Base-by-base conservation (phyloP, 106 monocot species). In the Posidonia australis region DNA sequence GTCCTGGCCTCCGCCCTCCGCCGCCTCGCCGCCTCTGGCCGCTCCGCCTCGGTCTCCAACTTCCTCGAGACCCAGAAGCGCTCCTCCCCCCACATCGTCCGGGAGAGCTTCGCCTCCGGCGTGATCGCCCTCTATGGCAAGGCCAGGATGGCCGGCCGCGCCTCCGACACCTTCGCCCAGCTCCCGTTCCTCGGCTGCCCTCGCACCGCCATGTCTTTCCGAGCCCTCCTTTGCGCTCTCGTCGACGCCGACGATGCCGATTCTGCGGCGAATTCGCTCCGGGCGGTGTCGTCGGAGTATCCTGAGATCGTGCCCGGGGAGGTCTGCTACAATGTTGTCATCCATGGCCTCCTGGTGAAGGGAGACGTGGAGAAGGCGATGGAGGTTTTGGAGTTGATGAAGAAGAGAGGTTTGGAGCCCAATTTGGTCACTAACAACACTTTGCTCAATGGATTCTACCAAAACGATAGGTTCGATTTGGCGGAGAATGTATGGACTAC, bases 51-150 rank as follows among this genome's bases (percentile, higher is more conserved):
- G 46, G 84, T 87, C 66, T 54, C 55, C 19, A 66, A 72, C 46
- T 65, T 87, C 78, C 60, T 87, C 42, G 83, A 83, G 55, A 51
- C 60, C 31, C 80, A 78, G 76, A 78, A 84, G 72, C 75, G 43
- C 36, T 84, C 77, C 61, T 26, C 46, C 25, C 53, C 36, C 0
- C 69, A 62, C 17, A 41, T 62, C 61, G 21, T 43, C 11, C 66
- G 58, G 42, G 90, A 83, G 74, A 83, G 86, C 36, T 91, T 86
- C 59, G 78, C 81, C 64, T 69, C 69, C 52, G 82, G 81, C 47
- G 46, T 87, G 41, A 81, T 87, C 60, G 42, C 64, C 58, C 83
- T 87, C 22, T 87, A 84, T 62, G 87, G 81, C n/a, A 71, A 59
- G 31, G 81, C 78, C 19, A 29, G 46, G 48, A 81, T 87, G 87